These are phyloP conservation scores for Seiridium cupressi DNA, from an alignment of 2,329 filamentous ascomycete genomes.

Conservation along the genomic window DNA sequence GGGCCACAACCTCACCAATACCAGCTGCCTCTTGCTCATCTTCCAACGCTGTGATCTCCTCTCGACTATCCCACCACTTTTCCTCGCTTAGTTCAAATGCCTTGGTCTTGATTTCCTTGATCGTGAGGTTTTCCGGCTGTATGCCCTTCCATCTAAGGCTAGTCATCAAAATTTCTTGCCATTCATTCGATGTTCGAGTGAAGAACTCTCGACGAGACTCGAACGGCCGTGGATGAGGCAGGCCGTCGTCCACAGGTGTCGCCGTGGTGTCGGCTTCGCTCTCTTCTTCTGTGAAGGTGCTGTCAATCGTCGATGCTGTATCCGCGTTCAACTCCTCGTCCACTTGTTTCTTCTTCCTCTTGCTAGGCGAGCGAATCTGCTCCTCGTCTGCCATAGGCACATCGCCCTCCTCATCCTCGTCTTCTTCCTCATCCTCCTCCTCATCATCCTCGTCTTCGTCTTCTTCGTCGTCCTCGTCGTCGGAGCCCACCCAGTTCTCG, in stretches of 20 bases:
- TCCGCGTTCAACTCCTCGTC: constrained; percentile 40
- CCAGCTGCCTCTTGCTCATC: constrained; percentile 95
- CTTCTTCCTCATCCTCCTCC: constrained; percentile 49
- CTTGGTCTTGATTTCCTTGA: constrained; percentile 91
- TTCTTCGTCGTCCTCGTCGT: constrained; percentile 50
- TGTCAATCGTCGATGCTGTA: constrained; percentile 30
- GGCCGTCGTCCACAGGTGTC: constrained; percentile 65
- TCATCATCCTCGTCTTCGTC: constrained; percentile 59
- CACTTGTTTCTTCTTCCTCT: constrained; percentile 52
- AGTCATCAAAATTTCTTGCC: constrained; percentile 85
- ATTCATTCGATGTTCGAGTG: constrained; percentile 78
- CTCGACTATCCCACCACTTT: constrained; percentile 98
- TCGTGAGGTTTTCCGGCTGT: constrained; percentile 63
- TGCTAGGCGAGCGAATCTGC: constrained; percentile 47
- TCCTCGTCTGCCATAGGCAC: constrained; percentile 46
- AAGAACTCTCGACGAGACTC: constrained; percentile 93
- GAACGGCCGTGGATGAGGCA: constrained; percentile 78
- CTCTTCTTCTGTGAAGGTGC: constrained; percentile 37
- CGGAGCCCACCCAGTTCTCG: constrained; percentile 72
- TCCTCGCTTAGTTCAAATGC: constrained; percentile 91
- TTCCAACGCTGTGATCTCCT: constrained; percentile 87
- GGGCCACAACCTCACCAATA: constrained; percentile 89
- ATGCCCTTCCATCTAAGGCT: constrained; percentile 67
- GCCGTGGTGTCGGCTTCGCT: constrained; percentile 42
- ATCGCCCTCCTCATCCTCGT: constrained; percentile 44